Evolutionary conservation across 495 filamentous ascomycete species (phyloP), one percentile per base, ranked within the genome.

Genomic region (Xylaria venustula): DNA sequence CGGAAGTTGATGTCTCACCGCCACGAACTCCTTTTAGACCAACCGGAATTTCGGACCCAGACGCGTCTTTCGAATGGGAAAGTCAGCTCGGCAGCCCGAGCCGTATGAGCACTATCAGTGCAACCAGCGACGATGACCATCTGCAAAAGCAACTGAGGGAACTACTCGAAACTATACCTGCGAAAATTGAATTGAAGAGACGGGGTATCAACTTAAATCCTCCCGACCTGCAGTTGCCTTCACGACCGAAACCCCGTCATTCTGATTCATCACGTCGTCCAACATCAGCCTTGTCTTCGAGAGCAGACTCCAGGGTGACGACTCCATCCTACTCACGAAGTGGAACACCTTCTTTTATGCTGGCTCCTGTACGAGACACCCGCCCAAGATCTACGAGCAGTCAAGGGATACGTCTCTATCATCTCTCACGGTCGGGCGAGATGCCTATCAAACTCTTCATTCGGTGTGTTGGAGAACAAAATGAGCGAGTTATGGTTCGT

Each of bases 401-500:
- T 55, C 77, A 79, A 45, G 92, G 90, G 54, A 91, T 96, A 58
- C 91, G 91, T 70, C 82, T 97, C 2, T 98, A 97, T 64, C 93
- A 98, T 74, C 84, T 98, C 22, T 89, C 90, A n/a, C 88, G 92
- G 34, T 82, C 85, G 41, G 90, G 90, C 45, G 85, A 92, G 60
- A 82, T 88, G 25, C 94, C 94, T 0, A 92, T 94, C 63, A 97
- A 96, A 72, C 83, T 98, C 1, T 94, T 93, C 68, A 91, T 98
- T 25, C 88, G 94, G 0, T 86, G 91, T 14, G 92, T 98, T 1
- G 94, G 94, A 36, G 91, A 95, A 71, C 80, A 85, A 28, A 88
- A 89, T n/a, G 91, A 96, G 71, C 85, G 94, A 26, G 92, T 98
- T 45, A 97, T 98, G 92, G 95, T 97, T 8, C 88, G 94, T 56